Percentiles rank a stretch among this genome's conserved stretches.
phyloP scores from a whole-genome alignment of 768 basidiomycete genomes.

The Galerina marginata region DNA sequence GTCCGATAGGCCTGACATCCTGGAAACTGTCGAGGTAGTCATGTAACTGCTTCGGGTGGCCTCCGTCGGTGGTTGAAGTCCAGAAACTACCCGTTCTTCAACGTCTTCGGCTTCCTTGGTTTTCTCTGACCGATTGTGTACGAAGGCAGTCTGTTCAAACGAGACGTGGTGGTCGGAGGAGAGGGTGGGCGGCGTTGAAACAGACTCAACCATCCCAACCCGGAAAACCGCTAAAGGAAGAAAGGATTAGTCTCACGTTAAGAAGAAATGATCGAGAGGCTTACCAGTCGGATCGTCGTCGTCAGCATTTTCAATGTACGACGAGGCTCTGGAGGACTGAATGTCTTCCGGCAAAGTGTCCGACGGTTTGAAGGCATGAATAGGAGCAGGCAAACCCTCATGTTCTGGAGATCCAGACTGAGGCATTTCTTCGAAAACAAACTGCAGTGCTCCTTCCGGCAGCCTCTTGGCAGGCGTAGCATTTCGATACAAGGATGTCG shows the following conservation, averaged over 20 bases:
- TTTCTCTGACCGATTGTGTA: constrained; percentile 15
- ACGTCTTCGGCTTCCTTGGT: constrained; percentile 8
- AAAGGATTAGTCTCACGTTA: not conserved
- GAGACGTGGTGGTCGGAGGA: constrained; percentile 44
- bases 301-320: constrained; percentile 41
- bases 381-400: constrained; percentile 25
- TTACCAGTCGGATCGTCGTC: constrained; percentile 49
- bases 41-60: constrained; percentile 58
- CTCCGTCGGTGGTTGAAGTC: constrained; percentile 40
- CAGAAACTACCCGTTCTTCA: constrained; percentile 26
- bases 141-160: constrained; percentile 38
- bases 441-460: constrained; percentile 39
- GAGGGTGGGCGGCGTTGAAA: constrained; percentile 54
- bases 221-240: constrained; percentile 47
- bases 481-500: constrained; percentile 19
- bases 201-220: constrained; percentile 55
- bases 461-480: constrained; percentile 24
- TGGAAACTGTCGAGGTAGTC: constrained; percentile 64
- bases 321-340: constrained; percentile 47
- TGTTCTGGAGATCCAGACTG: constrained; percentile 29
- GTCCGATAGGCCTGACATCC: constrained; percentile 75
- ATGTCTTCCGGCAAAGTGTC: constrained; percentile 56
- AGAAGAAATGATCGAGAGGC: constrained; percentile 7
- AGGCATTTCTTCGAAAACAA: constrained; percentile 43
- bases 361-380: constrained; percentile 45